Evolutionary conservation across 768 basidiomycete species (phyloP).

Genomic region (Hydnomerulius pinastri): DNA sequence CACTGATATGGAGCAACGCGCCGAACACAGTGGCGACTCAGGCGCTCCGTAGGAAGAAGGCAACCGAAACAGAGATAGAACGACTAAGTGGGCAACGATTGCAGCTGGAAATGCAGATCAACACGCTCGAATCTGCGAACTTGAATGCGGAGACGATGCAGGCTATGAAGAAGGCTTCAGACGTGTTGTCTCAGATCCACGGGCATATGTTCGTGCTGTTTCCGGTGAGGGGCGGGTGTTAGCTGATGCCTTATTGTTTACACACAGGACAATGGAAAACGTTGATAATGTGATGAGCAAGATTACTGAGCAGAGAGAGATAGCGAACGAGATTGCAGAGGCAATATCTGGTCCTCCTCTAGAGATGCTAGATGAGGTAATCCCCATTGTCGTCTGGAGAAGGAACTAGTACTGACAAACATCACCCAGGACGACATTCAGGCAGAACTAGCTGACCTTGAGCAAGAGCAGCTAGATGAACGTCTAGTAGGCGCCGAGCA

Average conservation of each 20-base stretch:
- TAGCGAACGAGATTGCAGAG: conserved; percentile 91
- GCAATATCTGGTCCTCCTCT: conserved; percentile 74
- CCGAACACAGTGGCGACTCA: conserved; percentile 75
- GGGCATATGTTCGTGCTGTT: conserved; percentile 72
- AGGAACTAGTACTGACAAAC: conserved; percentile 1
- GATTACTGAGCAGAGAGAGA: conserved; percentile 87
- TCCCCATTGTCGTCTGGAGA: conserved; percentile 18
- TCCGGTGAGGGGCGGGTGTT: not conserved
- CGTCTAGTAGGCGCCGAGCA: conserved; percentile 85
- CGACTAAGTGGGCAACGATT: conserved; percentile 80
- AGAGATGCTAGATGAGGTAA: conserved; percentile 79
- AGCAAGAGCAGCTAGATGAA: conserved; percentile 86
- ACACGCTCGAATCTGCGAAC: conserved; percentile 96
- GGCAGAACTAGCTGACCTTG: conserved; percentile 80
- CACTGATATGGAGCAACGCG: conserved; percentile 13
- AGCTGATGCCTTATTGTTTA: conserved; percentile 2
- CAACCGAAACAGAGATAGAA: conserved; percentile 83
- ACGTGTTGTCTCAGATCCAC: conserved; percentile 88
- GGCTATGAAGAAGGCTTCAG: conserved; percentile 94
- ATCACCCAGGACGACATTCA: conserved; percentile 72
- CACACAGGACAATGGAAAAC: conserved; percentile 75
- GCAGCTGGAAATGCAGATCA: conserved; percentile 95
- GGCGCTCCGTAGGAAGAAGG: conserved; percentile 93
- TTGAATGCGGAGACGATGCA: conserved; percentile 97
- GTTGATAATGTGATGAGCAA: conserved; percentile 88